phyloP scores from a whole-genome alignment of 2,329 filamentous ascomycete species.

The Didymella arachidicola region DNA sequence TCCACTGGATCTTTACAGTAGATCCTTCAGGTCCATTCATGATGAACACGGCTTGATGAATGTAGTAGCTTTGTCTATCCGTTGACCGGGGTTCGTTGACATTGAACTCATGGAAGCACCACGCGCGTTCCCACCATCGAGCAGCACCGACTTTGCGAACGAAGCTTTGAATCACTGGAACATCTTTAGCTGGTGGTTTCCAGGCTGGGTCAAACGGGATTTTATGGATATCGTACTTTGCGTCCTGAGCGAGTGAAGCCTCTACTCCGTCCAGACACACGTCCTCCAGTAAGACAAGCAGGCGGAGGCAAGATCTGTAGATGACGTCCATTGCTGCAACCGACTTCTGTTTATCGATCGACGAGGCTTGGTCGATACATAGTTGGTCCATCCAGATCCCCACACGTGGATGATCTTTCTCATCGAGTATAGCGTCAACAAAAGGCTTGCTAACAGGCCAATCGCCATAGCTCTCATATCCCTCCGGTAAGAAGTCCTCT shows the following conservation, averaged over 20 bases:
- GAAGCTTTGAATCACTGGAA: slow-evolving; percentile 10
- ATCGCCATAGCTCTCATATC: slow-evolving; percentile 17
- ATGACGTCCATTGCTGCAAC: slow-evolving; percentile 32
- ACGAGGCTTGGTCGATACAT: slow-evolving; percentile 23
- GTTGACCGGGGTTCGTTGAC: slow-evolving; percentile 25
- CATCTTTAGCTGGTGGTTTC: slow-evolving; percentile 7
- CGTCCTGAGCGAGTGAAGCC: slow-evolving; percentile 2
- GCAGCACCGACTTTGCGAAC: slow-evolving; percentile 19
- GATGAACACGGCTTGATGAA: slow-evolving; percentile 27
- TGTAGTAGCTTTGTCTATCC: slow-evolving; percentile 16
- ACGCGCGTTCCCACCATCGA: slow-evolving; percentile 27
- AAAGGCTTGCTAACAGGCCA: slow-evolving; percentile 30
- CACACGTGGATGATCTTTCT: slow-evolving; percentile 24
- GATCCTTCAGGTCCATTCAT: slow-evolving; percentile 22
- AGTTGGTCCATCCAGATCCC: slow-evolving; percentile 34
- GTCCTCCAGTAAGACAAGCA: slow-evolving; percentile 26
- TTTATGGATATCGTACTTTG: not conserved
- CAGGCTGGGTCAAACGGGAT: slow-evolving; percentile 1
- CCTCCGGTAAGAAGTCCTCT: slow-evolving; percentile 14
- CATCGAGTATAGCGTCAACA: slow-evolving; percentile 26
- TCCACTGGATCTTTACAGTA: slow-evolving; percentile 26
- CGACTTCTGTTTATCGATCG: slow-evolving; percentile 20
- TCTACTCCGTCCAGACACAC: slow-evolving; percentile 22
- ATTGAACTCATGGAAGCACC: slow-evolving; percentile 30
- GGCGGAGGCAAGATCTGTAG: slow-evolving; percentile 25